phyloP scores from a whole-genome alignment of 371 early-diverging fungal genomes.

The Phascolomyces articulosus region DNA sequence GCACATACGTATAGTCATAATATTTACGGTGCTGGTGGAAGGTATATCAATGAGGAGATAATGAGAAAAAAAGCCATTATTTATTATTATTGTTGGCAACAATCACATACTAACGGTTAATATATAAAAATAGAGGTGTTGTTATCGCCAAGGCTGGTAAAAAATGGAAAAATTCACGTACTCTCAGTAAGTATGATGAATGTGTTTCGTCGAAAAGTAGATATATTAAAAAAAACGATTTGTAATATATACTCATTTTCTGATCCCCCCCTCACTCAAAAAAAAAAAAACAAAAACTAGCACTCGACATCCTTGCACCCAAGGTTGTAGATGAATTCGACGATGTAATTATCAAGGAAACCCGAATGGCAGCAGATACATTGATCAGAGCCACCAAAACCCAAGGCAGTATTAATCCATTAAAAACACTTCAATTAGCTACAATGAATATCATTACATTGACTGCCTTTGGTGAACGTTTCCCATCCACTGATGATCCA shows the following conservation, averaged over 20 bases:
- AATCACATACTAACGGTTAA: no score
- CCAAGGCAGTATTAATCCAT: constrained; percentile 5
- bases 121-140: constrained; percentile 10
- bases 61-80: no score
- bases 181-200: constrained; percentile 17
- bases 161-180: constrained; percentile 15
- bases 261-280: no score
- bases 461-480: constrained; percentile 11
- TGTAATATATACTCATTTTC: no score
- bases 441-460: constrained; percentile 12
- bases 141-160: constrained; percentile 8
- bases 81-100: no score
- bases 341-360: constrained; percentile 4
- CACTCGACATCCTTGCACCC: constrained; percentile 9
- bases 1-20: constrained; percentile 17
- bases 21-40: no score
- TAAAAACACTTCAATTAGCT: no score
- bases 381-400: constrained; percentile 3
- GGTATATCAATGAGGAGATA: no score
- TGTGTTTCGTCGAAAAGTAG: no score
- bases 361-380: background rate
- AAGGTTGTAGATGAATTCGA: constrained; percentile 3
- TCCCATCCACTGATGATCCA: constrained; percentile 8
- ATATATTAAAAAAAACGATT: no score
- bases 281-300: background rate